Conservation (phyloP, 2,329 filamentous ascomycete genomes). For the Apiospora malaysiana region DNA sequence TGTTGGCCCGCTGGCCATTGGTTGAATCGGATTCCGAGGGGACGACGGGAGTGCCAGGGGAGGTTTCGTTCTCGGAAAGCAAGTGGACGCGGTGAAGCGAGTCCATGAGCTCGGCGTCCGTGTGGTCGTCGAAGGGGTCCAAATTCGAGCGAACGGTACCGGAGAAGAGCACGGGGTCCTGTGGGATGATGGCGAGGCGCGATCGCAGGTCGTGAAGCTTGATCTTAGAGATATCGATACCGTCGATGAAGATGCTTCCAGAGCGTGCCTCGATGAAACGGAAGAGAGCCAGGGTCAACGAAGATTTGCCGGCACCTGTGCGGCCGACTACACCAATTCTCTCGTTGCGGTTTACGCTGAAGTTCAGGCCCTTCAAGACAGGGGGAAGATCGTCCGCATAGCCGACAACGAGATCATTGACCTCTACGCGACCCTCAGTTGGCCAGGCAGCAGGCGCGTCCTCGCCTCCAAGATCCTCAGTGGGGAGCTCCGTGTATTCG, state of each 20-base stretch:
- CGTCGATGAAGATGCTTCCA: conserved; percentile 73
- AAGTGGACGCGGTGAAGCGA: conserved; percentile 75
- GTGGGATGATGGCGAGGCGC: conserved; percentile 79
- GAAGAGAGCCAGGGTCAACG: conserved; percentile 76
- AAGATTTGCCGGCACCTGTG: conserved; percentile 80
- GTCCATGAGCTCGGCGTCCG: conserved; percentile 71
- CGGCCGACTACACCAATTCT: conserved; percentile 78
- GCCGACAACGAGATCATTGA: conserved; percentile 72
- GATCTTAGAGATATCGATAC: conserved; percentile 75
- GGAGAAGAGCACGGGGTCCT: conserved; percentile 82
- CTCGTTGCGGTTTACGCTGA: conserved; percentile 70
- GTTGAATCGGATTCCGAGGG: conserved; percentile 41
- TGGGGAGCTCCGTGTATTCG: conserved; percentile 74
- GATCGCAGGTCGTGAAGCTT: conserved; percentile 72
- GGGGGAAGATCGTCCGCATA: conserved; percentile 76
- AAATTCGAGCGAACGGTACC: conserved; percentile 79
- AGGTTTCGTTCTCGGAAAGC: conserved; percentile 51
- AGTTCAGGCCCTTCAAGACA: conserved; percentile 72
- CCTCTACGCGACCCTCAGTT: conserved; percentile 72
- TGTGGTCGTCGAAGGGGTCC: conserved; percentile 76
- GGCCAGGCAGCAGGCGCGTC: conserved; percentile 77
- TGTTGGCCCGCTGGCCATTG: conserved; percentile 52
- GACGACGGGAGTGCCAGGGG: conserved; percentile 34
- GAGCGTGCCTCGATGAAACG: conserved; percentile 74
- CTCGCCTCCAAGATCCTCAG: conserved; percentile 67